phyloP scores from a whole-genome alignment of 345 rosid genomes.

The Diplotaxis tenuifolia region DNA sequence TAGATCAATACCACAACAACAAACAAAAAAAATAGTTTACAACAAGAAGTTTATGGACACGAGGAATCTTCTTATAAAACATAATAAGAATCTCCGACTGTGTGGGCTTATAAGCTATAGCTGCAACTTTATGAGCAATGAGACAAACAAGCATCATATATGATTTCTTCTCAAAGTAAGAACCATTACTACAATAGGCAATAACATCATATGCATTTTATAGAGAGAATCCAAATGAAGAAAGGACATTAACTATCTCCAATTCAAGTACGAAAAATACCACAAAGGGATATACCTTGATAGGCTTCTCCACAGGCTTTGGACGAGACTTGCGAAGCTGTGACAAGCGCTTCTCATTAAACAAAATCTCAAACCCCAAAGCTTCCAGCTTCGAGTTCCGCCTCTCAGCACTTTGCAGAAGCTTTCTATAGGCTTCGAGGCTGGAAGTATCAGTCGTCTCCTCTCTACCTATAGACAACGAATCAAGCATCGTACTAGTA shows the following conservation, averaged over 20 bases:
- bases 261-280: not conserved
- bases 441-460: slow-evolving; percentile 29
- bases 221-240: not conserved
- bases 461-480: slow-evolving; percentile 42
- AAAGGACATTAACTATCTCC: not conserved
- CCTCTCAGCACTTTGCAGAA: slow-evolving; percentile 54
- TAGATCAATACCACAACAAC: slow-evolving; percentile 30
- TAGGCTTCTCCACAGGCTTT: slow-evolving; percentile 44
- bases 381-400: slow-evolving; percentile 45
- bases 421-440: slow-evolving; percentile 61
- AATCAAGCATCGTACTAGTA: slow-evolving; percentile 45
- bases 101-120: not conserved
- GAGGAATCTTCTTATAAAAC: not conserved
- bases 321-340: slow-evolving; percentile 45
- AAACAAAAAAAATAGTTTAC: slow-evolving; percentile 9
- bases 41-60: not conserved
- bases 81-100: not conserved
- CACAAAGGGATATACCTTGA: slow-evolving; percentile 31
- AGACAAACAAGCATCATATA: not conserved
- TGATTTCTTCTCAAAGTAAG: not conserved
- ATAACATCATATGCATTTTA: not conserved
- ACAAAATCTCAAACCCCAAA: slow-evolving; percentile 58
- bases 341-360: slow-evolving; percentile 46
- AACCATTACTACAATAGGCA: not conserved
- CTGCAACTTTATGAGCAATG: not conserved